Evolutionary conservation across 257 asterid genomes (phyloP).

Genomic region (Anisodus tanguticus): DNA sequence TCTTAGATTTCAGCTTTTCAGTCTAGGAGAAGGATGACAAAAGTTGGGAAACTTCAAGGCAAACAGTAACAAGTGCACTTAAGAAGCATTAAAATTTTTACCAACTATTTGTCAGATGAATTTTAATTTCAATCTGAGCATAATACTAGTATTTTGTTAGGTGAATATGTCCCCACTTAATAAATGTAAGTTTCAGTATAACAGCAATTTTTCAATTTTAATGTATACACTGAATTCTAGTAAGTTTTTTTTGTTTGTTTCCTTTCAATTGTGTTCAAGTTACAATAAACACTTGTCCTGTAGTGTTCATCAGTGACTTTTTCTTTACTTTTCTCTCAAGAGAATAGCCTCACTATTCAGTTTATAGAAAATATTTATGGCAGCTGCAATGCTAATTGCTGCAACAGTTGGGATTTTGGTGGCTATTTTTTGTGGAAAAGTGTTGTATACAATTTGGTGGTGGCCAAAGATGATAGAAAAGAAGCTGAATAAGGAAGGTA

Average conservation of each 20-base stretch:
- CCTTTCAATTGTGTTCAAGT: not conserved
- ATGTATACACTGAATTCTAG: not conserved
- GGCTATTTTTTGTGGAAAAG: not conserved
- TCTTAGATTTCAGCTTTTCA: too few species aligned
- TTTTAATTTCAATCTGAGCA: not conserved
- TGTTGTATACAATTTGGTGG: conserved; percentile 33
- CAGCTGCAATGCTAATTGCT: not conserved
- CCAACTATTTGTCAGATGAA: too few species aligned
- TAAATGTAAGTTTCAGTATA: not conserved
- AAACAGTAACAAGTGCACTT: not conserved
- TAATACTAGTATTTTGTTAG: too few species aligned
- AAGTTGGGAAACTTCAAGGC: not conserved
- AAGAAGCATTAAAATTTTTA: not conserved
- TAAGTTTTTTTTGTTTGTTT: too few species aligned
- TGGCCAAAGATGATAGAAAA: conserved; percentile 40
- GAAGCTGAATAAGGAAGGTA: conserved; percentile 34
- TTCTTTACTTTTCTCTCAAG: not conserved
- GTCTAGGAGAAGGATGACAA: not conserved
- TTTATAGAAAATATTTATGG: not conserved
- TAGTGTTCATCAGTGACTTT: not conserved
- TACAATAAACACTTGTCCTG: not conserved
- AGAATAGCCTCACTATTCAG: not conserved
- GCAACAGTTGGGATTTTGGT: not conserved
- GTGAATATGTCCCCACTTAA: too few species aligned
- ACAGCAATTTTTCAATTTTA: not conserved